Conservation (phyloP, 305 asterid genomes). For the Fraxinus sp. region DNA sequence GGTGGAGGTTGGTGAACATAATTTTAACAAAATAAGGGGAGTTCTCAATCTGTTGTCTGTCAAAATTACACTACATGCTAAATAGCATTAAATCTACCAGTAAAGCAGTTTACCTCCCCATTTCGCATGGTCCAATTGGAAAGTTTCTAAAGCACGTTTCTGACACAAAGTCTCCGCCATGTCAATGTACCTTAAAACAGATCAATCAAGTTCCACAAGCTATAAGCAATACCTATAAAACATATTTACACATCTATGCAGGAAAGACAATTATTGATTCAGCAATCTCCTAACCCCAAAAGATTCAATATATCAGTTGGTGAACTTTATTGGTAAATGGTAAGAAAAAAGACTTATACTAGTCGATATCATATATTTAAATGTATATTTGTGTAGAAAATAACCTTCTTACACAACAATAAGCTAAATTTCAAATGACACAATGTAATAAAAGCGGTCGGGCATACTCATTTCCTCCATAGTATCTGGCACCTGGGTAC, state of each 20-base stretch:
- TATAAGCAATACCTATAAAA: neutral
- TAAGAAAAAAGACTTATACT: neutral
- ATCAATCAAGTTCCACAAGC: neutral
- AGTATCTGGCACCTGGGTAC: constrained; percentile 83
- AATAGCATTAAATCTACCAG: neutral
- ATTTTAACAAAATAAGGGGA: neutral
- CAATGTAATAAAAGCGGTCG: neutral
- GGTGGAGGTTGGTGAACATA: neutral
- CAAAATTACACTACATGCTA: neutral
- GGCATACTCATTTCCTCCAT: constrained; percentile 79
- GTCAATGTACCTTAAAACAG: constrained; percentile 68
- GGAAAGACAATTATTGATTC: neutral
- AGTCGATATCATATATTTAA: neutral
- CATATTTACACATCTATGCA: neutral
- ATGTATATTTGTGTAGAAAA: neutral
- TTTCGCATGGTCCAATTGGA: constrained; percentile 67
- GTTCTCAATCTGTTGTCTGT: neutral
- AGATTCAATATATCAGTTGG: neutral
- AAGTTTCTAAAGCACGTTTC: constrained; percentile 82
- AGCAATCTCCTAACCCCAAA: neutral
- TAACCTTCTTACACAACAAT: neutral
- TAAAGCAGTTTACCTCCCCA: constrained; percentile 71
- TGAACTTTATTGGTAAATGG: neutral
- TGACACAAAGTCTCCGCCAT: constrained; percentile 92
- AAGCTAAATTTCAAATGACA: neutral